These are phyloP conservation scores for Monascus ruber DNA, from an alignment of 2,329 filamentous ascomycete species.

Conservation along the genomic window DNA sequence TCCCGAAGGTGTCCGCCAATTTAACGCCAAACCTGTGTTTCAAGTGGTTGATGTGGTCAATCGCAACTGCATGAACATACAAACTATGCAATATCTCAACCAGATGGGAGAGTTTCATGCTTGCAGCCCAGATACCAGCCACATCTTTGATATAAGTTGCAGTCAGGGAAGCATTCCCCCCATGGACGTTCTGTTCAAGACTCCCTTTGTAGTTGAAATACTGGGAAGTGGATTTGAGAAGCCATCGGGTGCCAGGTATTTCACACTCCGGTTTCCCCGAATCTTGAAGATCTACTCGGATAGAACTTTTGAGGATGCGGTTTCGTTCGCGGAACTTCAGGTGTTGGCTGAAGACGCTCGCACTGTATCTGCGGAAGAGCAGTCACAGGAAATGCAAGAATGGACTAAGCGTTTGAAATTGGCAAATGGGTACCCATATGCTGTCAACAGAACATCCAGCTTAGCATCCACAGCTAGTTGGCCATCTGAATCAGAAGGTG, in stretches of 20 bases:
- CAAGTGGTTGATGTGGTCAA: constrained; percentile 55
- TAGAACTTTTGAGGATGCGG: constrained; percentile 54
- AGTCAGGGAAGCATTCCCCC: constrained; percentile 27
- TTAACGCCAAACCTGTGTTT: constrained; percentile 46
- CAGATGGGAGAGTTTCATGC: constrained; percentile 35
- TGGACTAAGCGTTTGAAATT: constrained; percentile 53
- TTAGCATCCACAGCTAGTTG: background rate
- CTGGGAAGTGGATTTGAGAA: constrained; percentile 71
- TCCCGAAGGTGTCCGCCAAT: constrained; percentile 45
- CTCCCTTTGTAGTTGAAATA: constrained; percentile 68
- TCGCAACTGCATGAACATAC: constrained; percentile 35
- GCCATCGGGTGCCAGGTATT: constrained; percentile 56
- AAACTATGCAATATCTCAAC: constrained; percentile 42
- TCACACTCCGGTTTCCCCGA: constrained; percentile 63
- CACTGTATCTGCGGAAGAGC: constrained; percentile 38
- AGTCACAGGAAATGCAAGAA: constrained; percentile 48
- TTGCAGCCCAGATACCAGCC: constrained; percentile 23
- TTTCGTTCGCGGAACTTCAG: constrained; percentile 61
- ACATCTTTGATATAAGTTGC: constrained; percentile 36
- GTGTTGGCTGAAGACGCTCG: constrained; percentile 49
- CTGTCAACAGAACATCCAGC: background rate
- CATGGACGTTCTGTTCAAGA: constrained; percentile 46
- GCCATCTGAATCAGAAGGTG: background rate
- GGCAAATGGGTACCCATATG: constrained; percentile 29
- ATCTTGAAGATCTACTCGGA: constrained; percentile 70